Conservation (phyloP, 1,139 yeast genomes). For the Saccharomyces uvarum region DNA sequence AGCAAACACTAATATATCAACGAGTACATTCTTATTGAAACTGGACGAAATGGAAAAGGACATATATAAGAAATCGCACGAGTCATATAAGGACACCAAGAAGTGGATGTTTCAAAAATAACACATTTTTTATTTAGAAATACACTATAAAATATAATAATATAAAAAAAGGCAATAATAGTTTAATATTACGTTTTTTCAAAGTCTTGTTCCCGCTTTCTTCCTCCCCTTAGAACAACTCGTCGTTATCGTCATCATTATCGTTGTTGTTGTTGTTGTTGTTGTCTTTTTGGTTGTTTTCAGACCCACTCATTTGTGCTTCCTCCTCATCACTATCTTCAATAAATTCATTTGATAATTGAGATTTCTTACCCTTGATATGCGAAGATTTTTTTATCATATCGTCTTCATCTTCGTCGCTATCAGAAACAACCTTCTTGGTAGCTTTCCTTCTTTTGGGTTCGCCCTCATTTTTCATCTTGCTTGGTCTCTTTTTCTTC, state of each 20-base stretch:
- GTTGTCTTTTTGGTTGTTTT: slow-evolving; percentile 8
- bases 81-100: slow-evolving; percentile 54
- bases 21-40: slow-evolving; percentile 42
- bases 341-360: slow-evolving; percentile 38
- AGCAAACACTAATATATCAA: slow-evolving; percentile 6
- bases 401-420: slow-evolving; percentile 15
- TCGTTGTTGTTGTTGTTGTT: slow-evolving; percentile 16
- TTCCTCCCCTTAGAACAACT: slow-evolving; percentile 14
- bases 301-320: slow-evolving; percentile 11
- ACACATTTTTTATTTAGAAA: not conserved
- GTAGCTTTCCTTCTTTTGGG: slow-evolving; percentile 16
- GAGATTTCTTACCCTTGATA: slow-evolving; percentile 37
- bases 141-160: not conserved
- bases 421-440: slow-evolving; percentile 20
- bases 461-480: slow-evolving; percentile 19
- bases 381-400: slow-evolving; percentile 28
- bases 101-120: slow-evolving; percentile 43
- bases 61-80: slow-evolving; percentile 52
- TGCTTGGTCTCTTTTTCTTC: slow-evolving; percentile 14
- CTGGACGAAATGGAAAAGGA: slow-evolving; percentile 70
- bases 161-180: not conserved
- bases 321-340: slow-evolving; percentile 49
- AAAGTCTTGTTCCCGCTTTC: not conserved
- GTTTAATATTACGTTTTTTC: slow-evolving; percentile 1
- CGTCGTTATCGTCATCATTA: slow-evolving; percentile 30